Evolutionary conservation across 2,329 filamentous ascomycete genomes (phyloP).

Genomic region (Hansfordia pulvinata): DNA sequence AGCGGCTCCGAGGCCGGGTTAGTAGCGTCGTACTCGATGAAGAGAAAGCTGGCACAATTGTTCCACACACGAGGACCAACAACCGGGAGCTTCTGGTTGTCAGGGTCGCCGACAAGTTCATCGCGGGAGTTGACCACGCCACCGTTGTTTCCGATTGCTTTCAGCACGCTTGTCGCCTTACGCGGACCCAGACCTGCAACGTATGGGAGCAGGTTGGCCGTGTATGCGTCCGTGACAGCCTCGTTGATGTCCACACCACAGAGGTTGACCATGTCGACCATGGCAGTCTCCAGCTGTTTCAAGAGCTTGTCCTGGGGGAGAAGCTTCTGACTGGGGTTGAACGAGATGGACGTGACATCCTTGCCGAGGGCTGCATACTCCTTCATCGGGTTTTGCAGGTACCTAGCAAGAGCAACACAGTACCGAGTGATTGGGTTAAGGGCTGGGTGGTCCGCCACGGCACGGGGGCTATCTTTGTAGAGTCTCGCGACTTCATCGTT

Average conservation of each 20-base stretch:
- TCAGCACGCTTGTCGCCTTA: slow-evolving; percentile 74
- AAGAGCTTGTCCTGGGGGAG: slow-evolving; percentile 77
- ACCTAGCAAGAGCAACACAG: slow-evolving; percentile 77
- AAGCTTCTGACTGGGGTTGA: slow-evolving; percentile 81
- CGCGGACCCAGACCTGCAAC: slow-evolving; percentile 83
- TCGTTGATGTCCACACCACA: slow-evolving; percentile 94
- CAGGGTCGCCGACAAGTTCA: slow-evolving; percentile 79
- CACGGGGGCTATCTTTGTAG: slow-evolving; percentile 82
- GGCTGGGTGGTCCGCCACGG: slow-evolving; percentile 66
- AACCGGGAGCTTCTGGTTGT: slow-evolving; percentile 62
- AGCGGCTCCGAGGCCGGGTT: slow-evolving; percentile 78
- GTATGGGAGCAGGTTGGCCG: slow-evolving; percentile 79
- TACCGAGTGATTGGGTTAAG: slow-evolving; percentile 72
- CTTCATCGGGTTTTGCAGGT: slow-evolving; percentile 90
- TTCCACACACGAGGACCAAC: slow-evolving; percentile 88
- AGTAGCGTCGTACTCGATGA: slow-evolving; percentile 74
- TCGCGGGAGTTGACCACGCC: slow-evolving; percentile 73
- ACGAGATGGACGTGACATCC: slow-evolving; percentile 74
- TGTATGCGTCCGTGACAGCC: slow-evolving; percentile 66
- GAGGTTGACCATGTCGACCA: slow-evolving; percentile 98
- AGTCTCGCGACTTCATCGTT: slow-evolving; percentile 96
- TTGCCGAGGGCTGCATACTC: slow-evolving; percentile 89
- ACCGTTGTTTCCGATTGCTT: slow-evolving; percentile 84
- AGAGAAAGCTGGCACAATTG: slow-evolving; percentile 93
- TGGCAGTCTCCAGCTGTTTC: slow-evolving; percentile 81